phyloP scores from a whole-genome alignment of 768 basidiomycete species.

The Crucibulum laeve region DNA sequence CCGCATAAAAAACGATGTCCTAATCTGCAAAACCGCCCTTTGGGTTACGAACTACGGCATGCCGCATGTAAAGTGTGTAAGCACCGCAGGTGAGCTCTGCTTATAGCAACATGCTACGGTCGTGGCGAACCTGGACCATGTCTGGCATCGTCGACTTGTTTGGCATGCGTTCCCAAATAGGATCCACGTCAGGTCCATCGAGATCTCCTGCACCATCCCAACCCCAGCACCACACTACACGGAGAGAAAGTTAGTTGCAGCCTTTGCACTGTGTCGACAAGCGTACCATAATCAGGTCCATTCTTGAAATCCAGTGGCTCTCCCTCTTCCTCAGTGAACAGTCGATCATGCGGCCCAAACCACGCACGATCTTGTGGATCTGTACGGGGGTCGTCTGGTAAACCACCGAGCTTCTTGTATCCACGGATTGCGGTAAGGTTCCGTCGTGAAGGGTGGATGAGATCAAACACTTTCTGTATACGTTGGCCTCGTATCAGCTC shows the following conservation, averaged over 20 bases:
- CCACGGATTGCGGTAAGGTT: constrained; percentile 96
- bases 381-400: constrained; percentile 92
- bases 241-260: not conserved
- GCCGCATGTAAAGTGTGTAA: too few relatives aligned
- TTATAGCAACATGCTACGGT: constrained; percentile 37
- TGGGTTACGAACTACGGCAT: too few relatives aligned
- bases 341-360: constrained; percentile 95
- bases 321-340: constrained; percentile 87
- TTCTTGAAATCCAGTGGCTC: constrained; percentile 70
- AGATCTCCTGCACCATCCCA: constrained; percentile 99
- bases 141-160: constrained; percentile 53
- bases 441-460: constrained; percentile 85
- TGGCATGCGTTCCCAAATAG: constrained; percentile 89
- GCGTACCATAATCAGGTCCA: constrained; percentile 85
- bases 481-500: not conserved
- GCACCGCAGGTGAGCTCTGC: not conserved
- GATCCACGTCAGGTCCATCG: constrained; percentile 96
- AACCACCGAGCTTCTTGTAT: constrained; percentile 91
- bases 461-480: constrained; percentile 83
- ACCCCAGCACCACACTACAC: constrained; percentile 97
- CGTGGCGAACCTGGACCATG: constrained; percentile 69
- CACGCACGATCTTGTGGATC: constrained; percentile 97
- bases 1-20: too few relatives aligned
- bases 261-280: too few relatives aligned
- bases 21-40: too few relatives aligned